Evolutionary conservation across 805 yeast species (phyloP).

Genomic region (Ogataea henricii): DNA sequence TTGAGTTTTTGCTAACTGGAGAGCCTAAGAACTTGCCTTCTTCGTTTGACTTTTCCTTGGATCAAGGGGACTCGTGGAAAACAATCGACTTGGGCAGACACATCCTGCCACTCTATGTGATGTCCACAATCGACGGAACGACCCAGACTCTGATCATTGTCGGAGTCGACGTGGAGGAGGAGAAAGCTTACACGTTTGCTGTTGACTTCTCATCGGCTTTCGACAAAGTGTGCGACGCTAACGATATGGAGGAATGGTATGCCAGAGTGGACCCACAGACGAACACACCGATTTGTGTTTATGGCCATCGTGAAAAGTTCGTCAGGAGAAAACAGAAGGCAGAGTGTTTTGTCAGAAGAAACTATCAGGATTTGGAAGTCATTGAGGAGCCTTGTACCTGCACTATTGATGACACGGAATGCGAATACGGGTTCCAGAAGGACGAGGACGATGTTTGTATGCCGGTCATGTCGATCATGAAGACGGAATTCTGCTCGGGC

Average conservation of each 20-base stretch:
- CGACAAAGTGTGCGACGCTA: constrained; percentile 41
- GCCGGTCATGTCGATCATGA: constrained; percentile 25
- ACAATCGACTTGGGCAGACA: constrained; percentile 46
- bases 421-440: constrained; percentile 52
- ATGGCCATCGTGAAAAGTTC: constrained; percentile 68
- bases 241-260: constrained; percentile 67
- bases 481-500: constrained; percentile 25
- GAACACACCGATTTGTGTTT: constrained; percentile 51
- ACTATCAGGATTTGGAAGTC: constrained; percentile 47
- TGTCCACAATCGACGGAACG: constrained; percentile 68
- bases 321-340: constrained; percentile 65
- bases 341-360: constrained; percentile 57
- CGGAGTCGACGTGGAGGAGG: constrained; percentile 38
- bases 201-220: constrained; percentile 63
- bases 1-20: constrained; percentile 18
- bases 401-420: constrained; percentile 66
- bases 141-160: constrained; percentile 56
- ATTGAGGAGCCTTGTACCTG: constrained; percentile 64
- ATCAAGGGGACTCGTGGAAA: constrained; percentile 73
- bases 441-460: constrained; percentile 50
- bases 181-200: constrained; percentile 31
- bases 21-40: constrained; percentile 36
- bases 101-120: constrained; percentile 28
- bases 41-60: constrained; percentile 53
- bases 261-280: constrained; percentile 45